Conservation (phyloP, 371 early-diverging fungal species). For the Actinomortierella ambigua region DNA sequence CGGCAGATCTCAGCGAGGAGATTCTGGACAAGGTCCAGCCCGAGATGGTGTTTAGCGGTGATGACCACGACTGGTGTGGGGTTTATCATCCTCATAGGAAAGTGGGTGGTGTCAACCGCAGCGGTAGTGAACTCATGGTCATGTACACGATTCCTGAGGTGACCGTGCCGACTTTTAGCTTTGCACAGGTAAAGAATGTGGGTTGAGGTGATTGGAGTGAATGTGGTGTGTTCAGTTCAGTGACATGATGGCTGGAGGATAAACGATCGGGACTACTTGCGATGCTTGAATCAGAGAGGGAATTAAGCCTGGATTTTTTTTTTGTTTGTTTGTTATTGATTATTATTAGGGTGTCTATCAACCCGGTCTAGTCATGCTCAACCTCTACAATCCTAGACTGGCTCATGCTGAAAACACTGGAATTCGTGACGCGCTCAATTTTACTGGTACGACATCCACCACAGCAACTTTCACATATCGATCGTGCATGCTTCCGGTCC, state of each 20-base stretch:
- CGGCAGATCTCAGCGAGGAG: conserved; percentile 49
- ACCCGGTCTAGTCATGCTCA: conserved; percentile 53
- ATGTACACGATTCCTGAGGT: conserved; percentile 33
- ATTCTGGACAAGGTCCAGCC: conserved; percentile 68
- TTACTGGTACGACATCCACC: too few species aligned
- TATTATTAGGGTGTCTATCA: conserved; percentile 36
- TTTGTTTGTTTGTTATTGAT: too few species aligned
- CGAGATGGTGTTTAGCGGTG: conserved; percentile 75
- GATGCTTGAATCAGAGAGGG: too few species aligned
- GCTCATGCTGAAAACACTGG: too few species aligned
- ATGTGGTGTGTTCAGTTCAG: too few species aligned
- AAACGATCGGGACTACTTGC: too few species aligned
- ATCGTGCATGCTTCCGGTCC: conserved; percentile 28
- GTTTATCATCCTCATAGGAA: conserved; percentile 42
- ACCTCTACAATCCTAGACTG: conserved; percentile 28
- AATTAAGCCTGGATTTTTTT: too few species aligned
- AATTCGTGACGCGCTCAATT: not conserved
- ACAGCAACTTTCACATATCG: conserved; percentile 19
- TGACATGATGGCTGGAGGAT: too few species aligned
- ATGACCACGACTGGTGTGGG: conserved; percentile 89
- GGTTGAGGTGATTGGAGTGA: too few species aligned
- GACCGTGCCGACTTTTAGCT: conserved; percentile 60
- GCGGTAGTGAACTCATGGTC: too few species aligned
- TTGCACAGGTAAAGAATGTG: conserved; percentile 51
- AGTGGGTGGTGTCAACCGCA: not conserved